Percentiles rank a stretch among this genome's conserved stretches.
Conservation (phyloP, 805 yeast species). For the Wickerhamomyces canadensis region DNA sequence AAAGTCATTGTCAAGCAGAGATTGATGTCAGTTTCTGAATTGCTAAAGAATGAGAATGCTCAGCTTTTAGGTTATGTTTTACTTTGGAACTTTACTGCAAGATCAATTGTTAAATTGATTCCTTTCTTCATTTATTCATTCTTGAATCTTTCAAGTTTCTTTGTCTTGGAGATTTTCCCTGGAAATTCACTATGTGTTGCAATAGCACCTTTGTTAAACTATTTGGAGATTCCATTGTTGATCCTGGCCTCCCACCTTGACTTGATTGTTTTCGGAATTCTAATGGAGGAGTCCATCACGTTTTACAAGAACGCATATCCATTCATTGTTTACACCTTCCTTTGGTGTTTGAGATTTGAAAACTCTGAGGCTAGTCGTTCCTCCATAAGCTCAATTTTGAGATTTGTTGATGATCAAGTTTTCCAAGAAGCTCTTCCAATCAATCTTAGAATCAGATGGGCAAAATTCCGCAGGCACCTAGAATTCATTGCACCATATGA, state of each 20-base stretch:
- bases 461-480: neutral
- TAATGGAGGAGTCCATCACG: slow-evolving; percentile 25
- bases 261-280: slow-evolving; percentile 25
- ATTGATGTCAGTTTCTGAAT: slow-evolving; percentile 27
- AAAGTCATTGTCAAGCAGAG: slow-evolving; percentile 9
- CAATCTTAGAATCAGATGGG: neutral
- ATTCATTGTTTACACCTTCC: slow-evolving; percentile 27
- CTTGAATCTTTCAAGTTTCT: slow-evolving; percentile 31
- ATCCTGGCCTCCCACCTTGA: slow-evolving; percentile 34
- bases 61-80: slow-evolving; percentile 31
- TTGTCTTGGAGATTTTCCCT: slow-evolving; percentile 30
- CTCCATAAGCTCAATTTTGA: slow-evolving; percentile 13
- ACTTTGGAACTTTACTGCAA: slow-evolving; percentile 33
- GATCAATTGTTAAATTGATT: slow-evolving; percentile 29
- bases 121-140: slow-evolving; percentile 38
- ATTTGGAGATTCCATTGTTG: slow-evolving; percentile 33
- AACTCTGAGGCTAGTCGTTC: slow-evolving; percentile 24
- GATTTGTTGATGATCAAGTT: slow-evolving; percentile 4
- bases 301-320: slow-evolving; percentile 25
- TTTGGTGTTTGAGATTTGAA: slow-evolving; percentile 36
- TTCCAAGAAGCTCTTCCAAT: neutral
- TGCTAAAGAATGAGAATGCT: slow-evolving; percentile 36
- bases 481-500: neutral
- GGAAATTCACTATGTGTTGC: slow-evolving; percentile 27
- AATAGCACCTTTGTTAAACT: slow-evolving; percentile 30